Conservation (phyloP, 2,329 filamentous ascomycete species). For the Cladosporium cucumerinum region DNA sequence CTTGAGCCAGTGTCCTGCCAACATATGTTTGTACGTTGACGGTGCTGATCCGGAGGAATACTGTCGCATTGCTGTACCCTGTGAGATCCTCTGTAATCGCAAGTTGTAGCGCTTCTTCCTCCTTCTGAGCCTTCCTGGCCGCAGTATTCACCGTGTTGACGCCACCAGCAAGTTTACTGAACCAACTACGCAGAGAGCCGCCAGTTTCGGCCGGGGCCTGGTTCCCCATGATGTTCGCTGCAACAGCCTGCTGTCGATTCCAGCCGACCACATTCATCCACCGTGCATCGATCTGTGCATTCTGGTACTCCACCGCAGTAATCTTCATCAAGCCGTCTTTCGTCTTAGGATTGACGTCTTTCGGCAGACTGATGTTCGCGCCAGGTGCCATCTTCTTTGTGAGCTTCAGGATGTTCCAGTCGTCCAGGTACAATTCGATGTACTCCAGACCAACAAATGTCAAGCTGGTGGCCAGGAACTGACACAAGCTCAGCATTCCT, state of each 20-base stretch:
- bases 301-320: conserved; percentile 73
- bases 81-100: conserved; percentile 69
- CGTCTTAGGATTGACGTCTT: conserved; percentile 76
- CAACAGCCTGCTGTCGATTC: conserved; percentile 55
- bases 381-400: conserved; percentile 83
- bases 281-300: conserved; percentile 84
- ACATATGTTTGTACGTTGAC: conserved; percentile 78
- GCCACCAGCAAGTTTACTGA: conserved; percentile 59
- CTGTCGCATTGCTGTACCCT: conserved; percentile 67
- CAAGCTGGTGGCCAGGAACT: conserved; percentile 90
- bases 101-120: conserved; percentile 62
- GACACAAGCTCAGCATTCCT: conserved; percentile 77
- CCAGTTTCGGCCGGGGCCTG: conserved; percentile 41
- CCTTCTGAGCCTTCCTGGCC: conserved; percentile 56
- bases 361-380: conserved; percentile 67
- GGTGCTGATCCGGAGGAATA: conserved; percentile 85
- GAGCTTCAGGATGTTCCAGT: conserved; percentile 74
- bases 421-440: conserved; percentile 88
- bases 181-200: conserved; percentile 65
- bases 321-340: conserved; percentile 88
- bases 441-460: conserved; percentile 88
- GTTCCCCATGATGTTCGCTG: conserved; percentile 37
- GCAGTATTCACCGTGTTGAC: conserved; percentile 49
- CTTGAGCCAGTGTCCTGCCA: conserved; percentile 67
- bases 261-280: conserved; percentile 88